Percentiles rank a stretch among this genome's conserved stretches.
Conservation (phyloP, 2,329 filamentous ascomycete species). For the Diaporthe sp. region DNA sequence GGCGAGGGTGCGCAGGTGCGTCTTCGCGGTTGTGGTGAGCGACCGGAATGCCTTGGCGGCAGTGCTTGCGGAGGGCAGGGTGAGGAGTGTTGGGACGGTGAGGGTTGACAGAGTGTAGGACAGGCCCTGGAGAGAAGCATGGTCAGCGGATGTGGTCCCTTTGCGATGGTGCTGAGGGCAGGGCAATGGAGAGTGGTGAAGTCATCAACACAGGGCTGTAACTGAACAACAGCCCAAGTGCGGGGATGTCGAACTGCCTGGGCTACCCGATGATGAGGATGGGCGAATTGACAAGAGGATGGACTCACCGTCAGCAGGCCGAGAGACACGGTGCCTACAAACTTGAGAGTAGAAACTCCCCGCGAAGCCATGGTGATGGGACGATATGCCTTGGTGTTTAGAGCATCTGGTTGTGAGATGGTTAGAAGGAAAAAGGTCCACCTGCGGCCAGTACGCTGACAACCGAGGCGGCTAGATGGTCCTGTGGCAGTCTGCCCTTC, state of each 20-base stretch:
- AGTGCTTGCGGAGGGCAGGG: slow-evolving; percentile 80
- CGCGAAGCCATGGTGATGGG: slow-evolving; percentile 71
- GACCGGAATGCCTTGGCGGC: slow-evolving; percentile 79
- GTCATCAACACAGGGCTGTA: not conserved
- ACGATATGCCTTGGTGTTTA: slow-evolving; percentile 22
- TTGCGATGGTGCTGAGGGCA: not conserved
- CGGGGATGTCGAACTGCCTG: slow-evolving; percentile 12
- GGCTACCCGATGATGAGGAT: not conserved
- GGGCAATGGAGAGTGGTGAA: slow-evolving; percentile 9
- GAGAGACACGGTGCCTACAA: slow-evolving; percentile 90
- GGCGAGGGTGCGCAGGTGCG: slow-evolving; percentile 76
- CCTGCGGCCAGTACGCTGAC: not conserved
- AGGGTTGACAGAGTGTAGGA: slow-evolving; percentile 86
- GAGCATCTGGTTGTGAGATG: slow-evolving; percentile 30
- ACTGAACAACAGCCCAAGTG: not conserved
- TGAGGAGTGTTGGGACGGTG: slow-evolving; percentile 83
- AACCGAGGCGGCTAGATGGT: slow-evolving; percentile 12
- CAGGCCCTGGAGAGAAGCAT: slow-evolving; percentile 73
- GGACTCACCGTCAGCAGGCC: slow-evolving; percentile 85
- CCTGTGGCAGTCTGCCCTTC: not conserved
- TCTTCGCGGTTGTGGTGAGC: slow-evolving; percentile 72
- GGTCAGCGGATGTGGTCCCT: slow-evolving; percentile 4
- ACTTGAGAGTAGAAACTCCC: slow-evolving; percentile 85
- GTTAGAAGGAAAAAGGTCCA: not conserved
- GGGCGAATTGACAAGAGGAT: not conserved